phyloP scores from a whole-genome alignment of 768 basidiomycete species.

The Hypholoma sublateritium region DNA sequence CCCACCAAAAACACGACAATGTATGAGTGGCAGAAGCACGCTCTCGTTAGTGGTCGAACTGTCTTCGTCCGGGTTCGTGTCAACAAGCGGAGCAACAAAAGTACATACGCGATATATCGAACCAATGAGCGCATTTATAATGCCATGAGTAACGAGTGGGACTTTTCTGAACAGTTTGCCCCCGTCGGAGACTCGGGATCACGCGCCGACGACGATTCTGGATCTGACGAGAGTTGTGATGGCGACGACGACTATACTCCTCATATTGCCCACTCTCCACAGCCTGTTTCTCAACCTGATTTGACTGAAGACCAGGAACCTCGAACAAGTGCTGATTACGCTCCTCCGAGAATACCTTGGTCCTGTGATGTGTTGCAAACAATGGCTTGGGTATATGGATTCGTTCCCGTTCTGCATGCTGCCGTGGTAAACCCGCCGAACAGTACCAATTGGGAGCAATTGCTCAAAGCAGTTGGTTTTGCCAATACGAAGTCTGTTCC shows the following conservation, averaged over 20 bases:
- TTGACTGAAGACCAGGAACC: too few species aligned
- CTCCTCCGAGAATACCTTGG: not conserved
- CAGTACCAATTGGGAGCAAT: not conserved
- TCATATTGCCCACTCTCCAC: too few species aligned
- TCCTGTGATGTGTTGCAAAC: not conserved
- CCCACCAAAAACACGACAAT: conserved; percentile 2
- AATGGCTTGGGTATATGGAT: not conserved
- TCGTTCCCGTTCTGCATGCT: not conserved
- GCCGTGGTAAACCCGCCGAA: not conserved
- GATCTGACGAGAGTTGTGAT: not conserved
- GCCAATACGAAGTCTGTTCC: not conserved
- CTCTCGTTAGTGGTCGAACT: not conserved
- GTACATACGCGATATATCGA: not conserved
- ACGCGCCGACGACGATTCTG: not conserved
- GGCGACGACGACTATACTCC: not conserved
- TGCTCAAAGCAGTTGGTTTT: not conserved
- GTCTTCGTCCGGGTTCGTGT: conserved; percentile 10
- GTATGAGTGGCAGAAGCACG: conserved; percentile 3
- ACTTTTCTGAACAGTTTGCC: conserved; percentile 8
- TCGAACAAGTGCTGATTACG: too few species aligned
- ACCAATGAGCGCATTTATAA: conserved; percentile 1
- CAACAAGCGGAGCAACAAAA: not conserved
- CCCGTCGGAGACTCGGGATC: not conserved
- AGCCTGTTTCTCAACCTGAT: not conserved
- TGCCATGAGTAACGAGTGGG: conserved; percentile 13